Evolutionary conservation across 78 protist genomes (phyloP).

Genomic region (Salpingoeca rosetta): DNA sequence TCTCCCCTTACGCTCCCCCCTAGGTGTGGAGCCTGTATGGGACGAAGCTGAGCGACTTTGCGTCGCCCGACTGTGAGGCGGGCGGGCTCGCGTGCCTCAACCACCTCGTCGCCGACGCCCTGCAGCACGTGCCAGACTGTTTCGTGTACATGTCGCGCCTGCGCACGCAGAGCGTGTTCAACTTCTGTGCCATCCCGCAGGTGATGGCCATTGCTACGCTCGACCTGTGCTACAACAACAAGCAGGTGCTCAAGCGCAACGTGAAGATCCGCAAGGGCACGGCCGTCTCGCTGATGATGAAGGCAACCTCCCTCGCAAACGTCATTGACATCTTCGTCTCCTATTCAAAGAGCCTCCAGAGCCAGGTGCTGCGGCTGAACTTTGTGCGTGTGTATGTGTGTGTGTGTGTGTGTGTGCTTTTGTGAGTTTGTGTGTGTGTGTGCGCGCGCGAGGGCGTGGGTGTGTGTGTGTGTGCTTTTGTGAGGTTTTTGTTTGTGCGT

Average conservation of each 20-base stretch:
- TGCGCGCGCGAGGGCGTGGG: no score
- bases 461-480: no score
- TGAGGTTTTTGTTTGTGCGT: no score
- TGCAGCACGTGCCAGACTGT: slow-evolving; percentile 58
- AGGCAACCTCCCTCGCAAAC: neutral
- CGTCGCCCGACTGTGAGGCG: slow-evolving; percentile 3
- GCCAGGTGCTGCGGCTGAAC: no score
- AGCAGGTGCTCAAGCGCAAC: slow-evolving; percentile 49
- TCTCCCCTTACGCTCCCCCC: no score
- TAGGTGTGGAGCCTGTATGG: slow-evolving; percentile 29
- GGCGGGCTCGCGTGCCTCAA: slow-evolving; percentile 75
- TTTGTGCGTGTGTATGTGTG: no score
- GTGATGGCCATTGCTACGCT: slow-evolving; percentile 92
- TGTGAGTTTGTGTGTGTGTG: no score
- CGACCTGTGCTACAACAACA: slow-evolving; percentile 65
- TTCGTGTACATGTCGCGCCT: slow-evolving; percentile 62
- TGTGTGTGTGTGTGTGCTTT: no score
- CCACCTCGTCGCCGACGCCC: slow-evolving; percentile 74
- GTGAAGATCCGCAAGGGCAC: slow-evolving; percentile 89
- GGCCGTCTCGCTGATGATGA: slow-evolving; percentile 20
- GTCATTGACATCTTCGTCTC: neutral
- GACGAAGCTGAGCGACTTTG: slow-evolving; percentile 9
- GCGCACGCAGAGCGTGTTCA: slow-evolving; percentile 41
- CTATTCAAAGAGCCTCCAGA: no score
- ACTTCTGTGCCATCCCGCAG: slow-evolving; percentile 93